Evolutionary conservation across 2,329 filamentous ascomycete genomes (phyloP).

Genomic region (Cladophialophora exuberans): DNA sequence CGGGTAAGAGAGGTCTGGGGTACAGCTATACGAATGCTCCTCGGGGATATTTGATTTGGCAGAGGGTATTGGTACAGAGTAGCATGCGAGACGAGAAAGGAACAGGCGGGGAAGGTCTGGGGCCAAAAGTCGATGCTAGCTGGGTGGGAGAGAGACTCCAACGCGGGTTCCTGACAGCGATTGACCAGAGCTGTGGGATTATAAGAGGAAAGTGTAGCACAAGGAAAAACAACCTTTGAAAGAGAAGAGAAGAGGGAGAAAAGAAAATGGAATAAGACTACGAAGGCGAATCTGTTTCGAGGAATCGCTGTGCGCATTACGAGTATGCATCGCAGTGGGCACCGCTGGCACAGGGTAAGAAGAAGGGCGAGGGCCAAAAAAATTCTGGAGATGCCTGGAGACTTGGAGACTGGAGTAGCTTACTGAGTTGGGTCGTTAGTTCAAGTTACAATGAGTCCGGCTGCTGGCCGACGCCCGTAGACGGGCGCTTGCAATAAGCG

Average conservation of each 20-base stretch:
- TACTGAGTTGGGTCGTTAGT: neutral
- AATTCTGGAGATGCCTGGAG: constrained; percentile 10
- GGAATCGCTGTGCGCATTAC: constrained; percentile 8
- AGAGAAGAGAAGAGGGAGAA: neutral
- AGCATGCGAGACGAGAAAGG: constrained; percentile 1
- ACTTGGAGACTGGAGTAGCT: neutral
- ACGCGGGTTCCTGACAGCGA: too few relatives aligned
- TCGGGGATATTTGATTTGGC: neutral
- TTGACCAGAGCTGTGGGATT: too few relatives aligned
- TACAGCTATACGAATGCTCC: neutral
- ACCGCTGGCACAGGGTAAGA: neutral
- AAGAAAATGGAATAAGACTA: neutral
- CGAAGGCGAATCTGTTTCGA: constrained; percentile 10
- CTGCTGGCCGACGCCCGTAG: constrained; percentile 2
- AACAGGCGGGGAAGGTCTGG: constrained; percentile 4
- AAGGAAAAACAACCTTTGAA: neutral
- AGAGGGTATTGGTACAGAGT: too few relatives aligned
- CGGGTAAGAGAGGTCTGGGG: constrained; percentile 10
- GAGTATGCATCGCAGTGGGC: constrained; percentile 4
- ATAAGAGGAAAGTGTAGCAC: neutral
- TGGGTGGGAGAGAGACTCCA: too few relatives aligned
- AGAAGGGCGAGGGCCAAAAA: neutral
- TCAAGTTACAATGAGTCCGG: neutral
- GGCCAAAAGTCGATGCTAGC: too few relatives aligned
- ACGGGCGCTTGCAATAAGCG: neutral